phyloP scores from a whole-genome alignment of 2,329 filamentous ascomycete genomes.

The Incumbomyces delicatus region DNA sequence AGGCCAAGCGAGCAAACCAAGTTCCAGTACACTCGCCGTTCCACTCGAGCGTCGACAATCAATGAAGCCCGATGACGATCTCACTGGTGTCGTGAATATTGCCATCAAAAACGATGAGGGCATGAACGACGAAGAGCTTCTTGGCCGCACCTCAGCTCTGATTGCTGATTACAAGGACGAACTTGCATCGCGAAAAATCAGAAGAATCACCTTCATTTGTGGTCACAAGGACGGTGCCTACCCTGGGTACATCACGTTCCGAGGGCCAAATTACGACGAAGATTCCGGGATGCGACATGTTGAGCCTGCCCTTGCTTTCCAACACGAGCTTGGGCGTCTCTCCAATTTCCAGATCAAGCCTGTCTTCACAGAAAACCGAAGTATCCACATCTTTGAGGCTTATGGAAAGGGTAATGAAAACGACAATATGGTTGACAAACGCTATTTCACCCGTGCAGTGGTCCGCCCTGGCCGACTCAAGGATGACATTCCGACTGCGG shows the following conservation, averaged over 20 bases:
- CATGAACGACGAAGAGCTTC: slow-evolving; percentile 68
- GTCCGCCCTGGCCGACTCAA: slow-evolving; percentile 88
- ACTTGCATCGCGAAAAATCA: slow-evolving; percentile 67
- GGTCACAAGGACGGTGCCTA: slow-evolving; percentile 90
- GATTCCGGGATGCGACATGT: slow-evolving; percentile 95
- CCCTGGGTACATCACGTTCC: slow-evolving; percentile 97
- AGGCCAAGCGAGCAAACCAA: slow-evolving; percentile 43
- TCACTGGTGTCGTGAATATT: slow-evolving; percentile 86
- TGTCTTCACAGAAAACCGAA: slow-evolving; percentile 97
- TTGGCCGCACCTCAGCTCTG: slow-evolving; percentile 64
- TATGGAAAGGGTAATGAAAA: slow-evolving; percentile 89
- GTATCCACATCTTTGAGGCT: slow-evolving; percentile 97
- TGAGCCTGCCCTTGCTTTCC: slow-evolving; percentile 94
- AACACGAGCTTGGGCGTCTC: slow-evolving; percentile 87
- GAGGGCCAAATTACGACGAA: slow-evolving; percentile 78
- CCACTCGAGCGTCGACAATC: slow-evolving; percentile 59
- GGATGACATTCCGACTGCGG: slow-evolving; percentile 95
- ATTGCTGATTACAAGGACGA: slow-evolving; percentile 77
- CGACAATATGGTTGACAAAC: slow-evolving; percentile 61
- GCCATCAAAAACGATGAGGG: slow-evolving; percentile 83
- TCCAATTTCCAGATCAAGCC: slow-evolving; percentile 97
- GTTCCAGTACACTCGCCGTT: slow-evolving; percentile 52
- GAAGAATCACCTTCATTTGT: slow-evolving; percentile 91
- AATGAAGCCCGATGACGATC: slow-evolving; percentile 56
- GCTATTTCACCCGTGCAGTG: slow-evolving; percentile 94